These are phyloP conservation scores for Penicillium mononematosum DNA, from an alignment of 495 filamentous ascomycete genomes.

Conservation along the genomic window DNA sequence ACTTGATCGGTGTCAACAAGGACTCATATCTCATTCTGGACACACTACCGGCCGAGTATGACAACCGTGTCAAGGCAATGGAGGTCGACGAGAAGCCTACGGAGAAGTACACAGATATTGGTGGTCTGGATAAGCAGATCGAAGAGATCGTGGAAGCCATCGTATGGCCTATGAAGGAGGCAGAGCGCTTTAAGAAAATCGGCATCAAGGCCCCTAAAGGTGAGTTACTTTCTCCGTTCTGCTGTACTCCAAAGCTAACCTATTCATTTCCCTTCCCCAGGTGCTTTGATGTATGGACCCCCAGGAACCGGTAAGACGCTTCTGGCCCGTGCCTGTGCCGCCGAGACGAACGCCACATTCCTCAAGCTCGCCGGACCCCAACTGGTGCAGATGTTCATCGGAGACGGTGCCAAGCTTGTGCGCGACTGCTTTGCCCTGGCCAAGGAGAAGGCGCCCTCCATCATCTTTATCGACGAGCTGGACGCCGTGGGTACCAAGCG, in stretches of 20 bases:
- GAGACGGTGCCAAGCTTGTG: slow-evolving; percentile 96
- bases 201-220: slow-evolving; percentile 99
- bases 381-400: slow-evolving; percentile 99
- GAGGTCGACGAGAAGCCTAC: slow-evolving; percentile 99
- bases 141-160: slow-evolving; percentile 99
- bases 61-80: slow-evolving; percentile 99
- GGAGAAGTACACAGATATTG: slow-evolving; percentile 98
- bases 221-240: slow-evolving; percentile 39
- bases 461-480: slow-evolving; percentile 99
- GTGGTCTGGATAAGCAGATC: slow-evolving; percentile 98
- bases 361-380: slow-evolving; percentile 97
- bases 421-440: slow-evolving; percentile 96
- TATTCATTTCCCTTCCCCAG: slow-evolving; percentile 42
- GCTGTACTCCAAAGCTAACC: slow-evolving; percentile 16
- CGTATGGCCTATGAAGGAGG: slow-evolving; percentile 99
- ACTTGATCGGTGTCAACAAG: slow-evolving; percentile 98
- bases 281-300: slow-evolving; percentile 97
- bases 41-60: slow-evolving; percentile 97
- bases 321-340: slow-evolving; percentile 92
- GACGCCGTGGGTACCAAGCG: slow-evolving; percentile 98
- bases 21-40: slow-evolving; percentile 99
- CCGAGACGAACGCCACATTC: slow-evolving; percentile 98
- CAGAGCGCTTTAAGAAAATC: slow-evolving; percentile 98
- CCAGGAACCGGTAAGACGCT: slow-evolving; percentile 97
- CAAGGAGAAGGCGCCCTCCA: slow-evolving; percentile 96